Base-by-base conservation (phyloP, 768 basidiomycete species). In the Gloeopeniophorella convolvens region DNA sequence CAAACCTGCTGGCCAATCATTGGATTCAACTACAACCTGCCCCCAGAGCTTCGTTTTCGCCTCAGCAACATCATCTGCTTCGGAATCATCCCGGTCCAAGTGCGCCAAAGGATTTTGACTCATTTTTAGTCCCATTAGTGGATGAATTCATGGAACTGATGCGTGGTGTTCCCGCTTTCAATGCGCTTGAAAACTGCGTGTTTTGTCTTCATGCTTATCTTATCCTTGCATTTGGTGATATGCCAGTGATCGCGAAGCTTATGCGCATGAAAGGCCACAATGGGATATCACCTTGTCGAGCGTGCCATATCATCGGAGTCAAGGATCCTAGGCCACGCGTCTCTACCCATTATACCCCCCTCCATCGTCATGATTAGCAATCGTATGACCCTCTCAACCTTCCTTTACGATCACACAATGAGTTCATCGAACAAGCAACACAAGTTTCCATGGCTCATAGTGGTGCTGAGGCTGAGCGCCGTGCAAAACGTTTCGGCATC, bases 241-340 rank as follows among this genome's bases (percentile, higher is more conserved):
- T 69, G 13, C 67, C 64, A 7, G 65, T 65, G 0, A 46, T 67
- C 1, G 56, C 59, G 1, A 59, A 65, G 51, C 18, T 62, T 13
- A 61, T 68, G 59, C 31, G 58, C 20, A 72, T 74, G 64, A 75
- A 73, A 50, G 71, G 73, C 6, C 69, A 72, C 49, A 74, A 75
- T 50, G 68, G 62, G 8, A 56, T 23, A 3, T 55, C 24, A 5
- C 70, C 70, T 1, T 72, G 70, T 48, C 68, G 44, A 55, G 65
- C 63, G 46, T 74, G 72, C 55, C 51, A 59, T 3, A 71, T 74
- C 20, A 21, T 21, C 7, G 67, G 64, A 5, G 47, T 66, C 54
- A 49, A 46, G 8, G 23, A 48, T 37, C 53, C 58, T 23, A 8
- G 50, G 16, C 13, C 36, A 5, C 26, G 18, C 23, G 37, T 26